Evolutionary conservation across 2,329 filamentous ascomycete species (phyloP).

Genomic region (Colletotrichum sp.): DNA sequence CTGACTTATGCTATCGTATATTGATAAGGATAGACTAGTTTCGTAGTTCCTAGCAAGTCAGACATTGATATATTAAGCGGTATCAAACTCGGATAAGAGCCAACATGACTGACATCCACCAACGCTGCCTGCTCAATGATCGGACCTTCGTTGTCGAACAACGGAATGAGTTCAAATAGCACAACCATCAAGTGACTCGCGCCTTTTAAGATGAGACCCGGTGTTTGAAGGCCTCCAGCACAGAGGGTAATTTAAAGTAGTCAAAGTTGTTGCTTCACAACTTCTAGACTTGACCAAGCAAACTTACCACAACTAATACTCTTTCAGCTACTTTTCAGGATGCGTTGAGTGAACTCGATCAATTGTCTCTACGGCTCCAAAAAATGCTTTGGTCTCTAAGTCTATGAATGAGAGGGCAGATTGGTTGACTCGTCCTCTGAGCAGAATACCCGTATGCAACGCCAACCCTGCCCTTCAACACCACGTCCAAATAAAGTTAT

Average conservation of each 20-base stretch:
- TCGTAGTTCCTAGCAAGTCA: background rate
- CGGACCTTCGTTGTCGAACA: accelerated
- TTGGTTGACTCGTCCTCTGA: background rate
- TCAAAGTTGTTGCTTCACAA: background rate
- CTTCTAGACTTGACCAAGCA: background rate
- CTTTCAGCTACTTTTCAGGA: background rate
- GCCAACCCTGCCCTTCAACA: background rate
- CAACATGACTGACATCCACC: background rate
- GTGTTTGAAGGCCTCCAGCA: background rate
- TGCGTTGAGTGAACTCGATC: background rate
- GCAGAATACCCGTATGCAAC: background rate
- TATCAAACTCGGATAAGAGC: background rate
- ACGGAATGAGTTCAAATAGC: background rate
- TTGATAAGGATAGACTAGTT: accelerated
- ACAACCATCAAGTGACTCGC: background rate
- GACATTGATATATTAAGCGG: background rate
- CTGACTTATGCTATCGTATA: accelerated
- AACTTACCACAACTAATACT: accelerated
- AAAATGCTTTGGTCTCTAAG: background rate
- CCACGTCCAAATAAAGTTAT: background rate
- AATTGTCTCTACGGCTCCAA: background rate
- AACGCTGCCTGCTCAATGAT: background rate
- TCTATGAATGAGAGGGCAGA: background rate
- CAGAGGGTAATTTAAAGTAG: background rate
- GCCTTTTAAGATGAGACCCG: background rate